These are phyloP conservation scores for Volvariella volvacea DNA, from an alignment of 1,284 basidiomycete genomes.

Conservation along the genomic window DNA sequence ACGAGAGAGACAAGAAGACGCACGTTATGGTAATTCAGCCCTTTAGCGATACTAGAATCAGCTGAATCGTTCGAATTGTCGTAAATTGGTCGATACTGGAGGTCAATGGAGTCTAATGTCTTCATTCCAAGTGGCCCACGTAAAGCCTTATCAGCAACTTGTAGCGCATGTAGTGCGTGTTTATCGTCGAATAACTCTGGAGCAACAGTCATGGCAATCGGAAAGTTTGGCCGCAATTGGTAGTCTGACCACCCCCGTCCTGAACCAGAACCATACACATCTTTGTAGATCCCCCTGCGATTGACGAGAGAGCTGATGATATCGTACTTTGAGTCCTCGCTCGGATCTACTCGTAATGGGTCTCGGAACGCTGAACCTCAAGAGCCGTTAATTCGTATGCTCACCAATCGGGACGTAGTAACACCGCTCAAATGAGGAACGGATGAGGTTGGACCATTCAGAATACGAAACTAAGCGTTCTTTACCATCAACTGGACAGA, in stretches of 20 bases:
- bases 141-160: slow-evolving; percentile 70
- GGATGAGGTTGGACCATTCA: slow-evolving; percentile 85
- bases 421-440: slow-evolving; percentile 81
- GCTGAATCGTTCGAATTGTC: slow-evolving; percentile 87
- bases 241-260: slow-evolving; percentile 95
- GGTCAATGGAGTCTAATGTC: slow-evolving; percentile 81
- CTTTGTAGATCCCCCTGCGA: slow-evolving; percentile 96
- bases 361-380: slow-evolving; percentile 3
- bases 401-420: slow-evolving; percentile 86
- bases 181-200: slow-evolving; percentile 87
- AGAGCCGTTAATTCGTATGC: slow-evolving; percentile 13
- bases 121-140: slow-evolving; percentile 89
- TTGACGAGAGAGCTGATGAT: slow-evolving; percentile 74
- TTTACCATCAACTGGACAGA: slow-evolving; percentile 59
- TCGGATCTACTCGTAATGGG: slow-evolving; percentile 45
- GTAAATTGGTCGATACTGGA: slow-evolving; percentile 85
- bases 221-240: slow-evolving; percentile 89
- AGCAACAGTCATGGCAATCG: slow-evolving; percentile 95
- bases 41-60: slow-evolving; percentile 83
- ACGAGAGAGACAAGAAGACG: slow-evolving; percentile 15
- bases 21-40: slow-evolving; percentile 84
- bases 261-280: slow-evolving; percentile 85
- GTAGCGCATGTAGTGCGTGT: slow-evolving; percentile 75
- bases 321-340: slow-evolving; percentile 68
- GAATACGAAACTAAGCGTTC: slow-evolving; percentile 78